Base-by-base conservation (phyloP, 2,329 filamentous ascomycete species). In the Paramyrothecium sp. region DNA sequence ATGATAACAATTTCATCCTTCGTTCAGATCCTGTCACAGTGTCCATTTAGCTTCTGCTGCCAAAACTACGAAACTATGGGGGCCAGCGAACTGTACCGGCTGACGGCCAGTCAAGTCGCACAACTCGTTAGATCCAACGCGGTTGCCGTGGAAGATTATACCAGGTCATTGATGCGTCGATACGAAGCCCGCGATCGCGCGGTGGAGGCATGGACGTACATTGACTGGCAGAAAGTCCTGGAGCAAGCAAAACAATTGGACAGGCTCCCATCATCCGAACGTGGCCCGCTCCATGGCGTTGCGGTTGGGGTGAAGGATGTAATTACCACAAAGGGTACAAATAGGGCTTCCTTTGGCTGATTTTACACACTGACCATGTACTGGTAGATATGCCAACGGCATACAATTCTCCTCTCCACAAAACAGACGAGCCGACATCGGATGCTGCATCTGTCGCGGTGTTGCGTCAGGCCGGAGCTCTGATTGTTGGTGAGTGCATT, bases 251-350 rank as follows among this genome's bases (percentile, higher is more conserved):
- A 68, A 48, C 67, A 68, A 12, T 75, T 87, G 0, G 84, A 87
- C 62, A 60, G 70, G 22, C 60, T 86, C 2, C 79, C 83, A 0
- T 48, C 60, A 0, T 71, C 75, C 2, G 61, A 81, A 56, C 73
- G 84, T 55, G 83, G 84, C 0, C 81, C 80, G 0, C 68, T 88
- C 0, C 83, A 87, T 63, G 84, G 84, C 1, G 67, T 87, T 7
- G 76, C 81, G 0, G 70, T 88, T n/a, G 85, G 75, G 1, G 74
- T 87, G 12, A 87, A 87, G 65, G 85, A 88, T 72, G 75, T 87
- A 3, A 83, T 87, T 60, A 77, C 76, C 63, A 87, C 80, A 1
- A 82, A 81, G 67, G 79, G 79, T 78, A 8, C 13, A 7, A 3
- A 26, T 19, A 3, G 49, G 21, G 3, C 10, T 7, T 19, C n/a